A percentile compares a stretch with the other conserved stretches of the same genome.
Conservation (phyloP, 805 yeast genomes). For the Saccharomycopsis sp. region DNA sequence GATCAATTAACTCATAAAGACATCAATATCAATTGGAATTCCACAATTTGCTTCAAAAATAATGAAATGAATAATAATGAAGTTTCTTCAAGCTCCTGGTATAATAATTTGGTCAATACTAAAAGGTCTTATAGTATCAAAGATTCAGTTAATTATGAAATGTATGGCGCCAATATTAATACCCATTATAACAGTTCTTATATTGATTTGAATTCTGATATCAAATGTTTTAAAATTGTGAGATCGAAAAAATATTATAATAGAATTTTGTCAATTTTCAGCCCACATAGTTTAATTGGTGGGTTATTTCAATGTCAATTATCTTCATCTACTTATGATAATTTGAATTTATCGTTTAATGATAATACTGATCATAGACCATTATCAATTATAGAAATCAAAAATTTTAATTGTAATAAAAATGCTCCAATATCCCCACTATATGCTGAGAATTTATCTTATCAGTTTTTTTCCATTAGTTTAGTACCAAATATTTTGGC, state of each 20-base stretch:
- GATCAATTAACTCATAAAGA: slow-evolving; percentile 2
- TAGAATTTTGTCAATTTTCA: slow-evolving; percentile 7
- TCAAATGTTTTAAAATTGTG: slow-evolving; percentile 12
- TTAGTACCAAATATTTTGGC: not conserved
- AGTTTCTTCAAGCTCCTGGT: no score
- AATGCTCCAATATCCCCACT: slow-evolving; percentile 10
- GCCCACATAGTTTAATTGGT: slow-evolving; percentile 8
- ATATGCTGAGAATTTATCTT: slow-evolving; percentile 13
- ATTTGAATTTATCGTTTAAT: not conserved
- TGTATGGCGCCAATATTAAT: no score
- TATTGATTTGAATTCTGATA: no score
- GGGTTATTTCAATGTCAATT: slow-evolving; percentile 14
- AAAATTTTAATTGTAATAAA: slow-evolving; percentile 7
- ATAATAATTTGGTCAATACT: no score
- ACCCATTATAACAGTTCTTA: no score
- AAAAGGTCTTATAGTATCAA: no score
- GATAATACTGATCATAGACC: not conserved
- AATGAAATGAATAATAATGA: no score
- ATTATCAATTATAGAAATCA: not conserved
- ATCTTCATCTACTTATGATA: not conserved
- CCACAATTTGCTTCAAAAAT: slow-evolving; percentile 8
- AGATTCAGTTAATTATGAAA: no score
- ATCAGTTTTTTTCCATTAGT: slow-evolving; percentile 7
- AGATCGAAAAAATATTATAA: slow-evolving; percentile 6
- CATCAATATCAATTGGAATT: slow-evolving; percentile 14